A percentile compares a stretch with the other conserved stretches of the same genome.
These are phyloP conservation scores for Cymbopogon citratus DNA, from an alignment of 176 grass and related monocot species.

Conservation along the genomic window DNA sequence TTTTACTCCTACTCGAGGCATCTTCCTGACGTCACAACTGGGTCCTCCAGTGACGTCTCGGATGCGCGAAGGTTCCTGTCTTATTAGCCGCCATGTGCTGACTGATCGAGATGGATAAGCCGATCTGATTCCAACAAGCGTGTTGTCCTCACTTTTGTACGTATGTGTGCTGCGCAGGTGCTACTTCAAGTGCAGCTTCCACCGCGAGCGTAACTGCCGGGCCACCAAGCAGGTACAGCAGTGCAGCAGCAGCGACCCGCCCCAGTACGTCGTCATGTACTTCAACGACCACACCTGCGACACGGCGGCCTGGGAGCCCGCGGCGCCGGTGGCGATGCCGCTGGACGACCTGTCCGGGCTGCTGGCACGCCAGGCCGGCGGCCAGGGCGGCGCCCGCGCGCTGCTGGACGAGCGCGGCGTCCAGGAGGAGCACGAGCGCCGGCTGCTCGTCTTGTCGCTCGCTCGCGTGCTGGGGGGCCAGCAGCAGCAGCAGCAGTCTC, in stretches of 20 bases:
- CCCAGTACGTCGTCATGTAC: conserved; percentile 41
- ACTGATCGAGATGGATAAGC: background rate
- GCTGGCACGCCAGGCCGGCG: background rate
- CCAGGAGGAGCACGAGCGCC: conserved; percentile 37
- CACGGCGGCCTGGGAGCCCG: background rate
- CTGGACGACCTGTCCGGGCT: background rate
- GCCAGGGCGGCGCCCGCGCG: background rate
- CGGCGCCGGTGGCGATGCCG: background rate
- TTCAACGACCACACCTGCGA: conserved; percentile 54
- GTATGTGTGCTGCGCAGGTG: conserved; percentile 28
- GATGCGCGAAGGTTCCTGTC: background rate
- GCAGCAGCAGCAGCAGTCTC: background rate
- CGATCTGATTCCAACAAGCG: background rate
- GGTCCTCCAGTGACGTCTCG: background rate
- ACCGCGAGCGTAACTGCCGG: conserved; percentile 43
- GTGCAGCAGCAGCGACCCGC: conserved; percentile 22
- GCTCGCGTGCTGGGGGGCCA: conserved; percentile 30
- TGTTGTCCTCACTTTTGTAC: background rate
- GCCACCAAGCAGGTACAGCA: conserved; percentile 65
- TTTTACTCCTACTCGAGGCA: background rate
- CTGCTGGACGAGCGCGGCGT: background rate
- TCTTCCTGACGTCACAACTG: background rate
- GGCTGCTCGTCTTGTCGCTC: conserved; percentile 39
- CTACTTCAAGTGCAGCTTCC: conserved; percentile 62
- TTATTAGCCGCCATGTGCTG: conserved; percentile 12